Evolutionary conservation across 2,329 filamentous ascomycete species (phyloP), one percentile per base, ranked within the genome.

Genomic region (Pyrenophora teres): DNA sequence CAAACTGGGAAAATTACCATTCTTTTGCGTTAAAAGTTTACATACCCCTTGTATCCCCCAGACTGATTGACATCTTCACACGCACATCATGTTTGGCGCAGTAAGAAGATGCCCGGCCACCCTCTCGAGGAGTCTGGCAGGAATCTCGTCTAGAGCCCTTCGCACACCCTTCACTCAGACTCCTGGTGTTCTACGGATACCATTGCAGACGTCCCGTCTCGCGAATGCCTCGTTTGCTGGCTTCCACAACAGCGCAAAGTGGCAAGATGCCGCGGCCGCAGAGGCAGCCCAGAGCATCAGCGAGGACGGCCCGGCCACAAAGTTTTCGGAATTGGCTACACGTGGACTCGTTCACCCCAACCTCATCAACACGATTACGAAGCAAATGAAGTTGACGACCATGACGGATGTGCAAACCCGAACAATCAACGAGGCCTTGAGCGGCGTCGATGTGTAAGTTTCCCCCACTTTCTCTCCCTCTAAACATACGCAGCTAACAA

Each of bases 361-460:
- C 52, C 75, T 97, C 44, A 80, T 96, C 57, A 68, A 79, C 3
- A 82, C 87, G 21, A 86, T 99, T 63, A 88, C 83, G 1, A 63
- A 82, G 4, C 83, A 85, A 45, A 89, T 97, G 87, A 78, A 81
- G 23, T 87, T 97, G 63, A 83, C 88, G 42, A 84, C 80, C 35
- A 97, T 99, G 94, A 97, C 93, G 18, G 88, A 94, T 18, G 93
- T 99, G 12, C 94, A 99, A 74, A 81, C 85, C 40, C 83, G 87
- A 70, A 96, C 93, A 10, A 92, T 99, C 69, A 85, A 85, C 53
- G 83, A 90, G 49, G 90, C 89, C 3, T 78, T 97, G 36, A 84
- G 86, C 60, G 92, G 94, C 18, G 83, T 81, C 54, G 93, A 97
- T 74, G 81, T 96, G 89, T 93, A 82, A 78, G 88, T 77, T 31